Conservation (phyloP, 352 stramenopile species). For the Phytophthora fragariae region DNA sequence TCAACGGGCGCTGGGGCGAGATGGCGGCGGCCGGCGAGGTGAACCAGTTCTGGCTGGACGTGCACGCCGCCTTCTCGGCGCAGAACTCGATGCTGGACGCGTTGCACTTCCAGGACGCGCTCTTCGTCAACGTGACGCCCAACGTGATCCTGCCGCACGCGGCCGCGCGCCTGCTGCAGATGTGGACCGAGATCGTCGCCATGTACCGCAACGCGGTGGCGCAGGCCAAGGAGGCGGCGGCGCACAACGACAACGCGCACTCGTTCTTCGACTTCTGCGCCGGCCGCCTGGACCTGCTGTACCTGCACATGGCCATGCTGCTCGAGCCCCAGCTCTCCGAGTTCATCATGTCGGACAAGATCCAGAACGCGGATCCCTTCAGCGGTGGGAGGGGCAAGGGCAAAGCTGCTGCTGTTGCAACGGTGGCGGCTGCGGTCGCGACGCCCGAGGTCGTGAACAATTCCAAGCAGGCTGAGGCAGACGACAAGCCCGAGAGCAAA, state of each 20-base stretch:
- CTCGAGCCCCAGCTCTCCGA: constrained; percentile 59
- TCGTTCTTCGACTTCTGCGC: constrained; percentile 73
- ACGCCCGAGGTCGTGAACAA: background rate
- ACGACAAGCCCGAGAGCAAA: background rate
- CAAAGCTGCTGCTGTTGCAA: background rate
- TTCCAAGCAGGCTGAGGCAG: background rate
- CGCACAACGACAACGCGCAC: constrained; percentile 34
- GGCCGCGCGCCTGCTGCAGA: constrained; percentile 59
- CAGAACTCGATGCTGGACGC: constrained; percentile 55
- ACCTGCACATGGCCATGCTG: constrained; percentile 72
- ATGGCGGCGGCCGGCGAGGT: constrained; percentile 49
- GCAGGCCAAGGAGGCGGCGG: constrained; percentile 36
- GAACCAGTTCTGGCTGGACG: constrained; percentile 65
- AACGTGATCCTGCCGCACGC: constrained; percentile 56
- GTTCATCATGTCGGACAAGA: constrained; percentile 51
- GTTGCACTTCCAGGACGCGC: constrained; percentile 69
- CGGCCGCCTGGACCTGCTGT: constrained; percentile 66
- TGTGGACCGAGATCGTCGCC: constrained; percentile 66
- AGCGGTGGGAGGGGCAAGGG: constrained; percentile 16
- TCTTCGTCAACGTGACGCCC: constrained; percentile 64
- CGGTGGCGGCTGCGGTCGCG: background rate
- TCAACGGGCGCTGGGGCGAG: constrained; percentile 59
- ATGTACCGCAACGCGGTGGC: constrained; percentile 60
- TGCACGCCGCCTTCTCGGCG: constrained; percentile 62
- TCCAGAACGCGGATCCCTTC: constrained; percentile 25